Conservation (phyloP, 495 filamentous ascomycete species). For the Neurospora intermedia region DNA sequence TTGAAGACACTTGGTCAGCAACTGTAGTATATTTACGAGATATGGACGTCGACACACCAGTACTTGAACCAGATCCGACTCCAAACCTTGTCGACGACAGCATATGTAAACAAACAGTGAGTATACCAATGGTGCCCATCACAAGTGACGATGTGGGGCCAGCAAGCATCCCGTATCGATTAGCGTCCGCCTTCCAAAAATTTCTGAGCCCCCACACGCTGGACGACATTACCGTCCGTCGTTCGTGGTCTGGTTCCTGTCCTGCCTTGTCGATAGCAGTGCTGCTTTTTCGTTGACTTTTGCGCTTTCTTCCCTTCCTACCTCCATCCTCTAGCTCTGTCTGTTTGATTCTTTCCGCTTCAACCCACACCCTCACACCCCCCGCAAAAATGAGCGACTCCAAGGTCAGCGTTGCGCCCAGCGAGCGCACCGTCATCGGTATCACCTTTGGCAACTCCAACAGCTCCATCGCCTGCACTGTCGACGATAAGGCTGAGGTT, state of each 20-base stretch:
- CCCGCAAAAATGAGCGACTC: slow-evolving; percentile 26
- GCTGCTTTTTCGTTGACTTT: neutral
- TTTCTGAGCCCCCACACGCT: neutral
- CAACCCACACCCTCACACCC: neutral
- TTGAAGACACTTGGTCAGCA: too few species aligned
- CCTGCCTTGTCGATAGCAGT: slow-evolving; percentile 1
- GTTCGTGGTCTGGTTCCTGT: neutral
- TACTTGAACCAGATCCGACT: neutral
- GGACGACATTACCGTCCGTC: neutral
- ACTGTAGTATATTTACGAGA: neutral
- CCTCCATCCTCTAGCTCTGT: neutral
- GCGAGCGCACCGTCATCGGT: slow-evolving; percentile 72
- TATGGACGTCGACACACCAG: neutral
- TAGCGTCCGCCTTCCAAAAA: slow-evolving; percentile 1
- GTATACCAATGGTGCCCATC: neutral
- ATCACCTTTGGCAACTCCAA: slow-evolving; percentile 97
- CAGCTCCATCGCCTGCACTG: slow-evolving; percentile 88
- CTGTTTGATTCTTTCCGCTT: neutral
- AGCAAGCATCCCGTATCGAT: neutral
- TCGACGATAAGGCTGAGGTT: slow-evolving; percentile 90
- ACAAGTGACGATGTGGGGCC: neutral
- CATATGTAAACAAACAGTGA: neutral
- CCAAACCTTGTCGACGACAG: neutral
- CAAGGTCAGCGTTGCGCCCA: slow-evolving; percentile 37
- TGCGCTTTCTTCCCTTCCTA: neutral